These are phyloP conservation scores for Ascosphaera pollenicola DNA, from an alignment of 2,329 filamentous ascomycete genomes.

Conservation along the genomic window DNA sequence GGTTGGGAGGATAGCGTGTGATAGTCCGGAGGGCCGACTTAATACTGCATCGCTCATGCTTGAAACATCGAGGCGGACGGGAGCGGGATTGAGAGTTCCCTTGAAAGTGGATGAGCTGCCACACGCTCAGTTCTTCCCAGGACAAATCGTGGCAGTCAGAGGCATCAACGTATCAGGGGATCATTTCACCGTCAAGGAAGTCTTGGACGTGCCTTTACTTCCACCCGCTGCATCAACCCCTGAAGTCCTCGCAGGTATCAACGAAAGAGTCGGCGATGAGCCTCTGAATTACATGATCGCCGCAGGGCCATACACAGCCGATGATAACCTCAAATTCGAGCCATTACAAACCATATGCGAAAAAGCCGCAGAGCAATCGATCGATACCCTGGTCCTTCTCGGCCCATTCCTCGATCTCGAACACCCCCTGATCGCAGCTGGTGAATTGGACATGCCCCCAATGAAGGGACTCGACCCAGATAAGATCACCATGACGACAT, in stretches of 20 bases:
- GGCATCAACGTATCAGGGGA: conserved; percentile 74
- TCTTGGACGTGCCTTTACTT: conserved; percentile 53
- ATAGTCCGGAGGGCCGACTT: conserved; percentile 65
- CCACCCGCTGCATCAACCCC: conserved; percentile 50
- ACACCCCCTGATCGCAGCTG: conserved; percentile 64
- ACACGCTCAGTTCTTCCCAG: conserved; percentile 72
- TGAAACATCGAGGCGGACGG: conserved; percentile 66
- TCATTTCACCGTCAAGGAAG: conserved; percentile 58
- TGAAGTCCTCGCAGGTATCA: conserved; percentile 42
- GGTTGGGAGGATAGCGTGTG: conserved; percentile 77
- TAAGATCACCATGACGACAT: conserved; percentile 53
- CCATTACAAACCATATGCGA: conserved; percentile 63
- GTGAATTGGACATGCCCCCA: conserved; percentile 56
- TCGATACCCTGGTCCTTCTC: conserved; percentile 56
- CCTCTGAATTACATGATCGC: conserved; percentile 61
- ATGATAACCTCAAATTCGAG: conserved; percentile 80
- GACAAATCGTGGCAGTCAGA: conserved; percentile 71
- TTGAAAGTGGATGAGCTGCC: conserved; percentile 49
- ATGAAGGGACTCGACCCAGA: conserved; percentile 49
- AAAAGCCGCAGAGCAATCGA: conserved; percentile 49
- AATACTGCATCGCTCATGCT: conserved; percentile 70
- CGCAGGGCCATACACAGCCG: conserved; percentile 75
- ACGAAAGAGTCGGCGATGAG: conserved; percentile 42
- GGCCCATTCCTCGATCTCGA: conserved; percentile 86
- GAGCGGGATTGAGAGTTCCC: conserved; percentile 61